Evolutionary conservation across 176 grass and related monocot genomes (phyloP).

Genomic region (Bolboschoenus planiculmis): DNA sequence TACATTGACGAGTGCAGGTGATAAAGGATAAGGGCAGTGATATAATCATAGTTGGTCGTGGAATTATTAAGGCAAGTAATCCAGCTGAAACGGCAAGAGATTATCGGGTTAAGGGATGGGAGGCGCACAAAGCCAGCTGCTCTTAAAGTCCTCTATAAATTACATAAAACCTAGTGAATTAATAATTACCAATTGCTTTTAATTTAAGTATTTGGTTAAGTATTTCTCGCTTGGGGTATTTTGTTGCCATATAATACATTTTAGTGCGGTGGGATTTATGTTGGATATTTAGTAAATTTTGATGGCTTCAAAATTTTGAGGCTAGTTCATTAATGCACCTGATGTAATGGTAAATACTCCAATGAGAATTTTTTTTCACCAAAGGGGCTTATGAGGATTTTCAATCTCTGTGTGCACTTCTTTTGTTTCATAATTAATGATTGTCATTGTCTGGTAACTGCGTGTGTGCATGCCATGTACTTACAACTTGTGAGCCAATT

Average conservation of each 20-base stretch:
- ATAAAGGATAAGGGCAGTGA: conserved; percentile 71
- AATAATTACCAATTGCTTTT: not conserved
- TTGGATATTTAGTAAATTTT: not conserved
- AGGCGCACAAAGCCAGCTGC: conserved; percentile 54
- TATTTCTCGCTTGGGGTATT: not conserved
- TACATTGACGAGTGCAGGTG: conserved; percentile 39
- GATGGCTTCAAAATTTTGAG: not conserved
- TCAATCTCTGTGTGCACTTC: not conserved
- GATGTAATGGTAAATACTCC: conserved; percentile 4
- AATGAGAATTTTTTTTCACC: not conserved
- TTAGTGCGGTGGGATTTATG: not conserved
- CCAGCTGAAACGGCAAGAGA: conserved; percentile 40
- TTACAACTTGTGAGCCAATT: not conserved
- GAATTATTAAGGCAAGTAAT: conserved; percentile 62
- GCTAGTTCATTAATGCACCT: not conserved
- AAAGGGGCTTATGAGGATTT: not conserved
- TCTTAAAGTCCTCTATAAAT: conserved; percentile 18
- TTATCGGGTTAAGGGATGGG: conserved; percentile 67
- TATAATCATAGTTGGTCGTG: conserved; percentile 74
- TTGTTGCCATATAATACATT: not conserved
- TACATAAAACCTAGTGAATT: not conserved
- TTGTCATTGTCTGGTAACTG: not conserved
- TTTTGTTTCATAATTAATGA: not conserved
- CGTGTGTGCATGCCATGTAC: not conserved
- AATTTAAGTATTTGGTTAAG: not conserved